phyloP scores from a whole-genome alignment of 805 yeast species.

The Brettanomyces nanus region DNA sequence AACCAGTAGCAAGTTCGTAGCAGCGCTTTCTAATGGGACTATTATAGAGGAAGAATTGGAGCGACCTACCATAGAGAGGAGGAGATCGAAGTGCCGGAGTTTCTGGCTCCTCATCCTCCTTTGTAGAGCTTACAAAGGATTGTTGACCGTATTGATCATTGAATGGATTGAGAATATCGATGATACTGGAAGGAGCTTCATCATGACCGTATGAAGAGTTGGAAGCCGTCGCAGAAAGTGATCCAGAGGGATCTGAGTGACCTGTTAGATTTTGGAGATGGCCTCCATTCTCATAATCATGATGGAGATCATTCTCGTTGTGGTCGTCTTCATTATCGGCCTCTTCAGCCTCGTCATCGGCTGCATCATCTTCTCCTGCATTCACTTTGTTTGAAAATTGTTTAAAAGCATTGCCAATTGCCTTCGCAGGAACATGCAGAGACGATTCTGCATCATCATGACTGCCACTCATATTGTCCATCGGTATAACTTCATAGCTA shows the following conservation, averaged over 20 bases:
- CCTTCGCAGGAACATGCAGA: neutral
- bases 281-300: too few species aligned
- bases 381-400: conserved; percentile 7
- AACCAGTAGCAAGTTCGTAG: conserved; percentile 22
- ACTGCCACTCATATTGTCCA: too few species aligned
- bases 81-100: neutral
- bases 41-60: conserved; percentile 25
- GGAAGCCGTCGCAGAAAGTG: neutral
- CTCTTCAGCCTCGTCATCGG: conserved; percentile 5
- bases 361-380: conserved; percentile 14
- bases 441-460: too few species aligned
- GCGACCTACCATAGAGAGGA: conserved; percentile 36
- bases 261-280: too few species aligned
- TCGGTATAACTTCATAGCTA: too few species aligned
- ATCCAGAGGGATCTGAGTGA: too few species aligned
- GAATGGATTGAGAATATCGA: conserved; percentile 2
- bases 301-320: neutral
- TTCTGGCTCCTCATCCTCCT: neutral
- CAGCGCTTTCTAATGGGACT: conserved; percentile 28
- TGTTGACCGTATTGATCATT: neutral
- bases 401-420: conserved; percentile 2
- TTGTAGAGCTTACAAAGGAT: neutral
- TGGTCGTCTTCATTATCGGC: conserved; percentile 5
- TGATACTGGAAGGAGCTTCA: neutral
- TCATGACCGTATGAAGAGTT: conserved; percentile 4